phyloP scores from a whole-genome alignment of 2,329 filamentous ascomycete species.

The Alternaria incomplexa region DNA sequence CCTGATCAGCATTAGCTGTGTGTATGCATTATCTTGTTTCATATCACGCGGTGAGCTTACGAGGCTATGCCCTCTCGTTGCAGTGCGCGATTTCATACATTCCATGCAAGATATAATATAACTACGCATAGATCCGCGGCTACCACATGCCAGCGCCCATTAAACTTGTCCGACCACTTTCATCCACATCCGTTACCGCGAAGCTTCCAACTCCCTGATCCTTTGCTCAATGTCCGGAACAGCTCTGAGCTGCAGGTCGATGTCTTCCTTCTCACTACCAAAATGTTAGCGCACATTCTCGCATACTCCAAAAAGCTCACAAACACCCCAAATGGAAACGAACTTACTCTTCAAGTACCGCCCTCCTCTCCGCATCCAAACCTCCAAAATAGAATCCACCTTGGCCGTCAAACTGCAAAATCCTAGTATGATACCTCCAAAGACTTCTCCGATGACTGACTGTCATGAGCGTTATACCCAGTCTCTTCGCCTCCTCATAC shows the following conservation, averaged over 20 bases:
- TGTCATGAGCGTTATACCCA: conserved; percentile 96
- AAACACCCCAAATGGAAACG: background rate
- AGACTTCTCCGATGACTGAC: conserved; percentile 89
- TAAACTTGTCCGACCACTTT: background rate
- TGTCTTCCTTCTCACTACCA: conserved; percentile 81
- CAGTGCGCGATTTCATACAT: background rate
- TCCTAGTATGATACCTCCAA: conserved; percentile 95
- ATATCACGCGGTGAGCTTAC: background rate
- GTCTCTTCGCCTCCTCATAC: conserved; percentile 92
- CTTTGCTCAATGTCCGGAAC: conserved; percentile 88
- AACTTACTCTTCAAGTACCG: conserved; percentile 81
- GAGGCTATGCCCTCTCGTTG: background rate
- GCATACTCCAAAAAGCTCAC: background rate
- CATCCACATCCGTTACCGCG: conserved; percentile 1
- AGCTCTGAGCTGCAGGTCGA: conserved; percentile 82
- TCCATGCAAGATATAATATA: background rate
- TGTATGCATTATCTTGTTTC: background rate
- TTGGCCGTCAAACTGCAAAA: conserved; percentile 95
- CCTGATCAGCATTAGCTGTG: too few relatives aligned
- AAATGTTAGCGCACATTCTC: conserved; percentile 18
- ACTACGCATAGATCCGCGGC: background rate
- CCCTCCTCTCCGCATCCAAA: conserved; percentile 83
- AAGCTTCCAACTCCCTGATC: conserved; percentile 73
- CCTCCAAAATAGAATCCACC: conserved; percentile 88
- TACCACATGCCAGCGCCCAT: background rate